These are phyloP conservation scores for Mrakia gelida DNA, from an alignment of 768 basidiomycete species.

Conservation along the genomic window DNA sequence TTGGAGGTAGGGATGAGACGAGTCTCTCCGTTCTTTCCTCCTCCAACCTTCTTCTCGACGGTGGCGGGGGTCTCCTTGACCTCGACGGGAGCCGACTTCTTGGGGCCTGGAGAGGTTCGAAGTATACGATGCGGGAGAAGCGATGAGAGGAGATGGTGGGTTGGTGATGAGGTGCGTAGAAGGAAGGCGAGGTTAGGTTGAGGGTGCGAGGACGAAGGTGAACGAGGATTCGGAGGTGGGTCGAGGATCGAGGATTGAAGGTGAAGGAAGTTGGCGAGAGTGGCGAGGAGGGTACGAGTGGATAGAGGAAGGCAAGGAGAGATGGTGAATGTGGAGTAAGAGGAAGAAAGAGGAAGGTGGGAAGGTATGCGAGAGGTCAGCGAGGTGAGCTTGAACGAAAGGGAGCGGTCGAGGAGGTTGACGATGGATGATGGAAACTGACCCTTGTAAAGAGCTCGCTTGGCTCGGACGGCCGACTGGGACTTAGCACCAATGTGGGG, in stretches of 20 bases:
- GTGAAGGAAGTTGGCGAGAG: neutral
- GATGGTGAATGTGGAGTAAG: neutral
- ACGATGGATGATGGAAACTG: slow-evolving; percentile 31
- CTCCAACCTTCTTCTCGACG: slow-evolving; percentile 73
- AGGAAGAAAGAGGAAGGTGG: neutral
- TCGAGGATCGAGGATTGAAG: neutral
- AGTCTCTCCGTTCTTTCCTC: slow-evolving; percentile 83
- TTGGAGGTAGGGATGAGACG: slow-evolving; percentile 80
- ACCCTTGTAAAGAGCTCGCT: slow-evolving; percentile 81
- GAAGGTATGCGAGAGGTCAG: slow-evolving; percentile 1
- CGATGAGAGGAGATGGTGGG: neutral
- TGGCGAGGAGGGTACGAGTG: neutral
- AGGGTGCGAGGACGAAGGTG: no score
- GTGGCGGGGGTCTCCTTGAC: slow-evolving; percentile 59
- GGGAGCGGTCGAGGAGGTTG: neutral
- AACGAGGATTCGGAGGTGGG: no score
- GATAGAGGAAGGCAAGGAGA: neutral
- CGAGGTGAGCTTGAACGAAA: neutral
- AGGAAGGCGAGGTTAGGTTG: neutral
- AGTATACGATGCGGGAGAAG: neutral
- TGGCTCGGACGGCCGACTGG: slow-evolving; percentile 71
- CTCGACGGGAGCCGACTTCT: slow-evolving; percentile 59
- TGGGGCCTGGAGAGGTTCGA: slow-evolving; percentile 40
- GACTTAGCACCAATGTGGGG: slow-evolving; percentile 77
- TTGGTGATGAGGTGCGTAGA: neutral